phyloP scores from a whole-genome alignment of 2,329 filamentous ascomycete genomes.

The Geosmithia morbida region DNA sequence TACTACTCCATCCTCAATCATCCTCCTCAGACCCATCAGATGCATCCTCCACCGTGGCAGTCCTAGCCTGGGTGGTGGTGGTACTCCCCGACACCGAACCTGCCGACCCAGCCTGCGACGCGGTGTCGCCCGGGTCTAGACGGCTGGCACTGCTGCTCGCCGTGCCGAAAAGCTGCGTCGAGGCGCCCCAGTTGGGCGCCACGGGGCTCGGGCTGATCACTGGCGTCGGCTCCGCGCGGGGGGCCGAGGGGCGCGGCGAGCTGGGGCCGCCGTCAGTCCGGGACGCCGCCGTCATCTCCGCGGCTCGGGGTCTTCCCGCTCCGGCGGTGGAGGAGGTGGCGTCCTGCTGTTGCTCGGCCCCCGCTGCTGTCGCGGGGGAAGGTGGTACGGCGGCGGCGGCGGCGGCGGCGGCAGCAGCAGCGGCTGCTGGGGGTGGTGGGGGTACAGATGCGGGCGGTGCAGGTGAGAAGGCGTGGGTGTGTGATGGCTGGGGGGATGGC shows the following conservation, averaged over 20 bases:
- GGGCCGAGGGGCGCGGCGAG: no score
- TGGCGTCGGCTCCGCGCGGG: constrained; percentile 7
- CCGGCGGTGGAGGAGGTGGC: no score
- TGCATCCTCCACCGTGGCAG: constrained; percentile 31
- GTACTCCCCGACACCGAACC: neutral
- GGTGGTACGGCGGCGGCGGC: neutral
- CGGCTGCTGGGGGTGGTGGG: neutral
- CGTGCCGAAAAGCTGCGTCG: constrained; percentile 30
- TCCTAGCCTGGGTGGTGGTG: constrained; percentile 19
- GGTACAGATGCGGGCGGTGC: neutral
- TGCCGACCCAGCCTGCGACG: constrained; percentile 2
- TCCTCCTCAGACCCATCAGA: constrained; percentile 18
- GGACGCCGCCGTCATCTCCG: neutral
- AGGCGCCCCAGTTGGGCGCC: constrained; percentile 34
- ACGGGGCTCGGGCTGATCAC: constrained; percentile 34
- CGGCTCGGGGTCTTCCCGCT: neutral
- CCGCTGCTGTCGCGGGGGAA: neutral
- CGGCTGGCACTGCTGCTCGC: constrained; percentile 13
- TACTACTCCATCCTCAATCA: neutral
- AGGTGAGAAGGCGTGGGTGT: constrained; percentile 4
- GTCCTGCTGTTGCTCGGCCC: neutral
- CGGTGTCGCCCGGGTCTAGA: constrained; percentile 5
- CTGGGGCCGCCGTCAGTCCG: no score
- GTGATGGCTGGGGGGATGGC: constrained; percentile 8
- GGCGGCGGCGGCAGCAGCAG: neutral